These are phyloP conservation scores for Lepiota subincarnata DNA, from an alignment of 768 basidiomycete genomes.

Conservation along the genomic window DNA sequence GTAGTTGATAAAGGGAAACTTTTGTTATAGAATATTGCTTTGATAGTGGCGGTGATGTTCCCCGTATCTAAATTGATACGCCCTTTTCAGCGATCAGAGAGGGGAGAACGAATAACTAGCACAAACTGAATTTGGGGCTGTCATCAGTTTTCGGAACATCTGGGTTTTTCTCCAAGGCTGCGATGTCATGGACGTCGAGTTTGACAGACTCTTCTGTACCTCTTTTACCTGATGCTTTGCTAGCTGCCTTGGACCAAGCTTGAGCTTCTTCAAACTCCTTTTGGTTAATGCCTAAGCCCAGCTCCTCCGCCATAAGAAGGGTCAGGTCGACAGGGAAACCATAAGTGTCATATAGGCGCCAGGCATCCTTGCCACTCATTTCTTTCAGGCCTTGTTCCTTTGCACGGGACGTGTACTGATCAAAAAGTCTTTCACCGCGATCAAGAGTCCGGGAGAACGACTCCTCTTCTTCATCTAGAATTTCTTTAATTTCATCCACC, in stretches of 20 bases:
- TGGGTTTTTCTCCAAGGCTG: slow-evolving; percentile 72
- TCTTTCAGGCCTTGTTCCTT: slow-evolving; percentile 55
- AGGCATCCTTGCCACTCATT: slow-evolving; percentile 89
- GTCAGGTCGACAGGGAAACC: slow-evolving; percentile 98
- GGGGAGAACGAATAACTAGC: neutral
- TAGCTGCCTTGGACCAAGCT: slow-evolving; percentile 84
- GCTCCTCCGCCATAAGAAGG: slow-evolving; percentile 94
- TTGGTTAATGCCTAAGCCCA: slow-evolving; percentile 80
- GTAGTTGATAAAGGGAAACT: slow-evolving; percentile 67
- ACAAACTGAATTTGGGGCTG: slow-evolving; percentile 79
- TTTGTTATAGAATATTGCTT: slow-evolving; percentile 82
- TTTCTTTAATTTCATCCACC: slow-evolving; percentile 83
- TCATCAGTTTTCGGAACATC: slow-evolving; percentile 90
- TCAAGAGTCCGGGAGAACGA: slow-evolving; percentile 97
- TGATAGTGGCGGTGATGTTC: slow-evolving; percentile 70
- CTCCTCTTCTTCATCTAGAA: slow-evolving; percentile 95
- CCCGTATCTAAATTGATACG: slow-evolving; percentile 54
- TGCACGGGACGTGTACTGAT: slow-evolving; percentile 74
- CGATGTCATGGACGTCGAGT: slow-evolving; percentile 94
- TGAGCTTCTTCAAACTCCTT: slow-evolving; percentile 88
- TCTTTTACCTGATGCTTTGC: slow-evolving; percentile 79
- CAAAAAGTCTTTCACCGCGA: slow-evolving; percentile 94
- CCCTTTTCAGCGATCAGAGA: neutral
- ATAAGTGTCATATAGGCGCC: slow-evolving; percentile 96
- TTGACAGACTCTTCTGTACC: slow-evolving; percentile 68